These are phyloP conservation scores for Nigrograna mackinnonii DNA, from an alignment of 2,329 filamentous ascomycete species.

Conservation along the genomic window DNA sequence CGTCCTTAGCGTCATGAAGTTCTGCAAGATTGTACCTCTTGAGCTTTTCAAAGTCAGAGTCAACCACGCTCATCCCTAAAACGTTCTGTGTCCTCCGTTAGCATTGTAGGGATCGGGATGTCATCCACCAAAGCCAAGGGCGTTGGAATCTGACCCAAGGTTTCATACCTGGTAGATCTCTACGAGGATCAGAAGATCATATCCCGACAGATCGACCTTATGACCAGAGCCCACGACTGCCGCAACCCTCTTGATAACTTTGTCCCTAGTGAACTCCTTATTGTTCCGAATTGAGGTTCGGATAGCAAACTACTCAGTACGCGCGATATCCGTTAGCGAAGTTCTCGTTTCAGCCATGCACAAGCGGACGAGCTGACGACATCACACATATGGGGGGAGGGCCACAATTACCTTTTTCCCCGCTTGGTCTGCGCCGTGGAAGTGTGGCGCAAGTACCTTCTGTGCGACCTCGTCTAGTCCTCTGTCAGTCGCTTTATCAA, in stretches of 20 bases:
- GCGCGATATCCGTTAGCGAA: constrained; percentile 20
- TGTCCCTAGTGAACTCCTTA: constrained; percentile 67
- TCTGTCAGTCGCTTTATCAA: constrained; percentile 69
- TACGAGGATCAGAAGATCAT: constrained; percentile 77
- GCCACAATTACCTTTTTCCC: constrained; percentile 56
- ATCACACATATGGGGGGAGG: constrained; percentile 6
- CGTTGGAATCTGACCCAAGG: too few species aligned
- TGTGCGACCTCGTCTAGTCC: constrained; percentile 68
- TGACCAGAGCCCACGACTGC: constrained; percentile 67
- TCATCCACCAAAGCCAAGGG: too few species aligned
- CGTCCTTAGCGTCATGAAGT: constrained; percentile 61
- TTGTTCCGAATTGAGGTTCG: constrained; percentile 77
- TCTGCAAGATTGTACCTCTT: constrained; percentile 81
- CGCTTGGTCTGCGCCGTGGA: constrained; percentile 56
- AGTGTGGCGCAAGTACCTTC: constrained; percentile 66
- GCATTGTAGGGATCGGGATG: background rate
- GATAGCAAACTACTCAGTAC: constrained; percentile 74
- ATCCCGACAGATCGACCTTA: constrained; percentile 76
- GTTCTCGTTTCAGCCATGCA: constrained; percentile 7
- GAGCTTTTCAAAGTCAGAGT: constrained; percentile 71
- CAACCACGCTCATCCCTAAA: constrained; percentile 79
- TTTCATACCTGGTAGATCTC: constrained; percentile 75
- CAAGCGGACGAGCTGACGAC: too few species aligned
- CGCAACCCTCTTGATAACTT: constrained; percentile 73
- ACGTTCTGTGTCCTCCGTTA: constrained; percentile 58